Base-by-base conservation (phyloP, 345 rosid species). In the Brassica rapa region DNA sequence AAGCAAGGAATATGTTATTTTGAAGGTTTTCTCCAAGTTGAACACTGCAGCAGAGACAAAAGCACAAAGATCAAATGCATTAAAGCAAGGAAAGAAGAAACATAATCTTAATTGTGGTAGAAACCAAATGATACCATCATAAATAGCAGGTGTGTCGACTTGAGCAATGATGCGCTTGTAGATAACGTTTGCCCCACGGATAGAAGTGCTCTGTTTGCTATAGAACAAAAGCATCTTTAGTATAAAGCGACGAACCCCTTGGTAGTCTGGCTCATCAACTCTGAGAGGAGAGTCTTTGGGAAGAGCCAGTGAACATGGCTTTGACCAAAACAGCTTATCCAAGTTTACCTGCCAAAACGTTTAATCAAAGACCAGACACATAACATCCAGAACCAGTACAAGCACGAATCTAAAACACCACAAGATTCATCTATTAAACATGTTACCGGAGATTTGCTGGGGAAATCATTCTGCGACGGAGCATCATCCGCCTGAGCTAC, bases 11-110 rank as follows among this genome's bases (percentile, higher is more conserved):
- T 82, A 93, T 0, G 94, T 88, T 81, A 88, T 88, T 70, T 87
- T 89, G 81, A 95, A 93, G 5, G 94, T 91, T 80, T 91, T 93
- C 92, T 95, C 99, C 90, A 95, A 84, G 82, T 87, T 93, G 88
- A 95, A 95, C 1, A 87, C 97, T 93, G 91, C 87, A 85, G 14
- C 27, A 78, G 30, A 80, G 49, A 75, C 55, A 65, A 64, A 73
- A 9, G 43, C 53, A 33, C 56, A n/a, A 10, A 60, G 21, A 59
- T 35, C 65, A 66, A 78, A 66, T 21, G 43, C 56, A n/a, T n/a
- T 15, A 19, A 35, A 19, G 8, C 0, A n/a, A 2, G 6, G 14
- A 11, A 35, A 69, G 11, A 10, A 23, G 8, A 37, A 37, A 15
- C 2, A 37, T 25, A 6, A 21, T 23, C 60, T n/a, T 15, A 21